phyloP scores from a whole-genome alignment of 441 rosid genomes.

The Pelargonium fulgidum region DNA sequence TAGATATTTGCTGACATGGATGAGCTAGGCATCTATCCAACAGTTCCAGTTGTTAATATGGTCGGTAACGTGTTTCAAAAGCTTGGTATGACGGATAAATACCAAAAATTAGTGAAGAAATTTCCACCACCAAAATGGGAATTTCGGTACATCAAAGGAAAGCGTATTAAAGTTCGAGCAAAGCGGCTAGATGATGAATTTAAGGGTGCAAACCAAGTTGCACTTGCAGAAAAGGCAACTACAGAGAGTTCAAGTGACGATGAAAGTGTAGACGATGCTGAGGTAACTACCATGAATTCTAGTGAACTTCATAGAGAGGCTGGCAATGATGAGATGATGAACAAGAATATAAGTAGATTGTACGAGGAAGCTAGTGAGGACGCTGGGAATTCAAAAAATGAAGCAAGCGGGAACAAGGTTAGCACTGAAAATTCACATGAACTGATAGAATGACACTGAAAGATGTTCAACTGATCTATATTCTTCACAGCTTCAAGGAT shows the following conservation, averaged over 20 bases:
- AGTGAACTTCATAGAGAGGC: too few species aligned
- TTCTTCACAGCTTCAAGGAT: too few species aligned
- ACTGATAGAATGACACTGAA: too few species aligned
- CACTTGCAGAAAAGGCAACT: slow-evolving; percentile 13
- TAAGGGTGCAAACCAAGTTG: slow-evolving; percentile 23
- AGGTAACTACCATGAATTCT: too few species aligned
- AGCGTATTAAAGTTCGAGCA: slow-evolving; percentile 60
- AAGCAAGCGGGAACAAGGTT: too few species aligned
- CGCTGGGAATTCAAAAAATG: too few species aligned
- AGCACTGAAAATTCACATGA: too few species aligned
- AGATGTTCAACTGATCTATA: too few species aligned
- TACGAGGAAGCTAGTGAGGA: too few species aligned
- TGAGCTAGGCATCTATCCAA: slow-evolving; percentile 78
- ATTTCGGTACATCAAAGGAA: slow-evolving; percentile 72
- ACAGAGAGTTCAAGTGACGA: background rate
- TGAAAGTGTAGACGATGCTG: too few species aligned
- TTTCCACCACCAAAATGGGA: slow-evolving; percentile 85
- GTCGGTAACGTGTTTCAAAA: slow-evolving; percentile 65
- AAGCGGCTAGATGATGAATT: slow-evolving; percentile 36
- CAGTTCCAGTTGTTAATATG: slow-evolving; percentile 53
- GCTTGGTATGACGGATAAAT: slow-evolving; percentile 65
- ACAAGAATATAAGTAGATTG: too few species aligned
- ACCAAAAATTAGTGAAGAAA: slow-evolving; percentile 58
- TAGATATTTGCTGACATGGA: slow-evolving; percentile 98
- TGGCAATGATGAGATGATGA: too few species aligned